Evolutionary conservation across 129 eudicot genomes (phyloP).

Genomic region (Chrysanthemum lavandulifolium): DNA sequence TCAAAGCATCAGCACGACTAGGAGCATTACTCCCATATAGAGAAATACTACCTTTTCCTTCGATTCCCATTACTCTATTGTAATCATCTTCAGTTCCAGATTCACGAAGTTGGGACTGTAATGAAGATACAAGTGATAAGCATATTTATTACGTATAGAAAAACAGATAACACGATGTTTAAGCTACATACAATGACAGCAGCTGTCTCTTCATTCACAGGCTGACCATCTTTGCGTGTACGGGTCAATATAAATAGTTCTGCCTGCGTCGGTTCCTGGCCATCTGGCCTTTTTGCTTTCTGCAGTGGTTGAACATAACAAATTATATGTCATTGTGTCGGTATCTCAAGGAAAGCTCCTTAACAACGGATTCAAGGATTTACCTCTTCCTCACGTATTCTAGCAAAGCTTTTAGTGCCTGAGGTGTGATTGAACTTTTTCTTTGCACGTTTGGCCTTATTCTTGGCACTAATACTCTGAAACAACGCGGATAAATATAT

Average conservation of each 20-base stretch:
- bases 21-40: conserved; percentile 32
- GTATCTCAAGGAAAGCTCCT: background rate
- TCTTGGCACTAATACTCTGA: conserved; percentile 48
- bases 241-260: conserved; percentile 58
- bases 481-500: background rate
- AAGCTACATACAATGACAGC: conserved; percentile 45
- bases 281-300: conserved; percentile 53
- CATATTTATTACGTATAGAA: background rate
- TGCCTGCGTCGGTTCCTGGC: conserved; percentile 49
- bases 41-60: conserved; percentile 29
- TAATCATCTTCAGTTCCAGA: conserved; percentile 33
- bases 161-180: background rate
- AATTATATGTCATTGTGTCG: background rate
- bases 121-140: conserved; percentile 10
- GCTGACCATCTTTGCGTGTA: conserved; percentile 53
- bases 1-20: conserved; percentile 40
- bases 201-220: conserved; percentile 52
- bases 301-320: conserved; percentile 13
- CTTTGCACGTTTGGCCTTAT: conserved; percentile 48
- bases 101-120: conserved; percentile 49
- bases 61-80: conserved; percentile 34
- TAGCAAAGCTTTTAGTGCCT: conserved; percentile 60
- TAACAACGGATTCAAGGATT: background rate
- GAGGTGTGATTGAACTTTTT: conserved; percentile 41
- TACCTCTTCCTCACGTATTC: conserved; percentile 55